Evolutionary conservation across 768 basidiomycete species (phyloP).

Genomic region (Suillus discolor): DNA sequence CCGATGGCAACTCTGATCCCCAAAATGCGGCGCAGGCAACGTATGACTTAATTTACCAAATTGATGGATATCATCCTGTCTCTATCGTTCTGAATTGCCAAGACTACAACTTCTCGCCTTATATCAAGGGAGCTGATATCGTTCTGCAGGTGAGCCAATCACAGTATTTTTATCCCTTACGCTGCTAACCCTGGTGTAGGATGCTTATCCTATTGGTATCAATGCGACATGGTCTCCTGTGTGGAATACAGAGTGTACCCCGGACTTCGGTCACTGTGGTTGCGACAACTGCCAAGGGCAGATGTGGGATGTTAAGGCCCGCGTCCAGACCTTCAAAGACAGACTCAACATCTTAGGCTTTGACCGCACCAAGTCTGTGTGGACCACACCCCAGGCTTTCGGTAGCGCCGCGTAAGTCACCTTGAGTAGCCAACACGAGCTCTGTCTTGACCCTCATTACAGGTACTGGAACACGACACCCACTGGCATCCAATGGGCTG

Average conservation of each 20-base stretch:
- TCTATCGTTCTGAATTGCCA: conserved; percentile 56
- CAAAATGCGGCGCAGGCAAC: conserved; percentile 52
- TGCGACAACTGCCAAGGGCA: conserved; percentile 66
- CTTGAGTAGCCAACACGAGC: neutral
- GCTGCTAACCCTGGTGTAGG: conserved; percentile 9
- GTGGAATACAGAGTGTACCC: conserved; percentile 64
- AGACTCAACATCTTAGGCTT: conserved; percentile 64
- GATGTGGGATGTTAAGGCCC: conserved; percentile 63
- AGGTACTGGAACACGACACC: conserved; percentile 34
- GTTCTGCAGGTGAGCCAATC: conserved; percentile 63
- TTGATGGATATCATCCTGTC: conserved; percentile 62
- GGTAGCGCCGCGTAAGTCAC: conserved; percentile 44
- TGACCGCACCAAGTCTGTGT: conserved; percentile 66
- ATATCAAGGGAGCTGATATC: conserved; percentile 67
- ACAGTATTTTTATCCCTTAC: conserved; percentile 30
- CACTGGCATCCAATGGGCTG: conserved; percentile 29
- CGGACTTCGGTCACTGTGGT: conserved; percentile 73
- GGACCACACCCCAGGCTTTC: conserved; percentile 80
- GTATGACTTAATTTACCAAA: conserved; percentile 47
- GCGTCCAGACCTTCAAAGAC: conserved; percentile 67
- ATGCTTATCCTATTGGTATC: conserved; percentile 44
- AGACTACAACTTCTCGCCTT: conserved; percentile 66
- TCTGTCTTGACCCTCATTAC: conserved; percentile 3
- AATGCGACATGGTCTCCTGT: conserved; percentile 63
- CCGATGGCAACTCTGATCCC: conserved; percentile 69